phyloP scores from a whole-genome alignment of 2,329 filamentous ascomycete species.

The Alternaria triticina region DNA sequence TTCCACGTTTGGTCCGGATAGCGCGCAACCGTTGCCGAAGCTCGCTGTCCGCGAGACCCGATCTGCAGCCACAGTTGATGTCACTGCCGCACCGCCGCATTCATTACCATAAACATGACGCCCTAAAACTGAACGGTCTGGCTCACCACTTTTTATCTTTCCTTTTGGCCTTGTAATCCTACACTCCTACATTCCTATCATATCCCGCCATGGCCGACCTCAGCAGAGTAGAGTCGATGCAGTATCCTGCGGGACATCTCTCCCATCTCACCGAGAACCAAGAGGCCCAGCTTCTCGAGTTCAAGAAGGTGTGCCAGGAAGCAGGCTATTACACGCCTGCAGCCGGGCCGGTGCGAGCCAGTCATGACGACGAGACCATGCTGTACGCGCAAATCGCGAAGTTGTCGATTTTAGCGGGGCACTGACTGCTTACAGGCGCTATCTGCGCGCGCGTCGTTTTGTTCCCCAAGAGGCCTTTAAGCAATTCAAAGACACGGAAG shows the following conservation, averaged over 20 bases:
- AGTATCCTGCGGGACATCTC: constrained; percentile 79
- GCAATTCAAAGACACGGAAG: constrained; percentile 88
- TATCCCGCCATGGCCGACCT: constrained; percentile 42
- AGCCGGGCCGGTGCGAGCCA: constrained; percentile 51
- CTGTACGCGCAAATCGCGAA: constrained; percentile 58
- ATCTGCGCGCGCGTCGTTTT: constrained; percentile 84
- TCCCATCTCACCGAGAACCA: constrained; percentile 76
- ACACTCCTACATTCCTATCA: not conserved
- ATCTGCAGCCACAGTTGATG: constrained; percentile 29
- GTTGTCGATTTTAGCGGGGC: constrained; percentile 20
- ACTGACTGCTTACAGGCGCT: constrained; percentile 66
- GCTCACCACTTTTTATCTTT: constrained; percentile 15
- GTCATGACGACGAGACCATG: constrained; percentile 76
- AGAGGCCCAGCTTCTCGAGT: constrained; percentile 69
- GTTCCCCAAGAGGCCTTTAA: constrained; percentile 75
- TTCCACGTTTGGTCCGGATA: constrained; percentile 26
- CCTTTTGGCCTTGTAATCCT: constrained; percentile 2
- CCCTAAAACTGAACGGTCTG: constrained; percentile 22
- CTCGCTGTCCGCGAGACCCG: constrained; percentile 22
- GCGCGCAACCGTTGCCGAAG: constrained; percentile 11
- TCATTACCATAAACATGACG: constrained; percentile 28
- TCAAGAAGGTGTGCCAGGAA: constrained; percentile 72
- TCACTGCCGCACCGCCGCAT: constrained; percentile 37
- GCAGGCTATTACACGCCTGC: constrained; percentile 67
- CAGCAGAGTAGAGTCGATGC: constrained; percentile 48